These are phyloP conservation scores for Closterium sp. DNA, from an alignment of 139 green algal genomes.

Conservation along the genomic window DNA sequence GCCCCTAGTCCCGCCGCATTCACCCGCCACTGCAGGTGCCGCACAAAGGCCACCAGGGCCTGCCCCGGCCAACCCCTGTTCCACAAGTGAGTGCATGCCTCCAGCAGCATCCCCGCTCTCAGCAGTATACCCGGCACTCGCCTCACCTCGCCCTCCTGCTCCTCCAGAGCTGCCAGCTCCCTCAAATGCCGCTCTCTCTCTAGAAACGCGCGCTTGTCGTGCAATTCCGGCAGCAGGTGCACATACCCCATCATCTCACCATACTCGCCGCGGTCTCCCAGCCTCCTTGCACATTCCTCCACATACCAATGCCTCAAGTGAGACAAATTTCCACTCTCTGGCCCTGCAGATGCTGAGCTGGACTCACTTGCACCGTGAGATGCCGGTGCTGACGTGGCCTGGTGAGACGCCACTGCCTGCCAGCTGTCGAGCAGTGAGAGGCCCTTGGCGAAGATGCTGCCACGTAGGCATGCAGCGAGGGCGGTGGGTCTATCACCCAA, in stretches of 20 bases:
- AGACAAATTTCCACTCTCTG: background rate
- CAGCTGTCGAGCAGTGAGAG: background rate
- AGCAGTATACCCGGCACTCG: background rate
- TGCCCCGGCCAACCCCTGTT: background rate
- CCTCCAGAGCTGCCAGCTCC: background rate
- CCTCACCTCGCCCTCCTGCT: background rate
- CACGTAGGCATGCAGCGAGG: background rate
- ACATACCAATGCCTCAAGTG: background rate
- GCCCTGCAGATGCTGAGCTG: too few relatives aligned
- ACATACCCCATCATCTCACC: background rate
- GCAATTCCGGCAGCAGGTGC: background rate
- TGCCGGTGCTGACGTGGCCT: too few relatives aligned
- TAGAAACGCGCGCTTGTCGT: background rate
- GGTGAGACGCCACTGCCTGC: background rate
- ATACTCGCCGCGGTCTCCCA: background rate
- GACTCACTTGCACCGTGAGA: too few relatives aligned
- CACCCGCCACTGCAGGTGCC: background rate
- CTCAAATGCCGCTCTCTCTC: background rate
- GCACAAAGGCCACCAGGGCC: background rate
- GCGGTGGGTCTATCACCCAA: background rate
- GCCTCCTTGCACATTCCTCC: background rate
- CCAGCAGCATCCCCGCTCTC: background rate
- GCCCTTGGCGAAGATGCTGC: background rate
- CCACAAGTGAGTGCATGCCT: background rate
- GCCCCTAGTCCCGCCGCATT: background rate